Evolutionary conservation across 2,329 filamentous ascomycete genomes (phyloP).

Genomic region (Herpotrichia juniperi): DNA sequence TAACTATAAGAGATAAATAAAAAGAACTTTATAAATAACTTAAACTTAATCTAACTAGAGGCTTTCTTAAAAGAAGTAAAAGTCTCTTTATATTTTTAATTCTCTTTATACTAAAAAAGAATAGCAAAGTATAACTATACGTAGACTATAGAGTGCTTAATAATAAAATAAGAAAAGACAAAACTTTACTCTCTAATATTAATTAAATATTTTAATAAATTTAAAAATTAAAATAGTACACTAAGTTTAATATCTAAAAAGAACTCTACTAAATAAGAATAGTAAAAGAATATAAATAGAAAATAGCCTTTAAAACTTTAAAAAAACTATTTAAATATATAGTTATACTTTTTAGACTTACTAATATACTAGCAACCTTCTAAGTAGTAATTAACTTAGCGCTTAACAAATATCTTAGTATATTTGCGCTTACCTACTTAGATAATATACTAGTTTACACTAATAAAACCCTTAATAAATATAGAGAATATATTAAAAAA

Average conservation of each 20-base stretch:
- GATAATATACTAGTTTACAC: not conserved
- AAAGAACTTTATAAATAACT: no score
- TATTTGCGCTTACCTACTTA: not conserved
- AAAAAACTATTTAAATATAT: conserved; percentile 1
- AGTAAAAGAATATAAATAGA: conserved; percentile 2
- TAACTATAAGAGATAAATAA: no score
- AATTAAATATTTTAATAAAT: not conserved
- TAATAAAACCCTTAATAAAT: not conserved
- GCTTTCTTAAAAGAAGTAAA: no score
- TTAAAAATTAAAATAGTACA: not conserved
- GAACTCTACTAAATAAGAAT: conserved; percentile 1
- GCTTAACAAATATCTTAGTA: not conserved
- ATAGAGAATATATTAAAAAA: not conserved
- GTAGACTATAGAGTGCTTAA: not conserved
- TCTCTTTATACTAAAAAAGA: not conserved
- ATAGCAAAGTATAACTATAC: not conserved
- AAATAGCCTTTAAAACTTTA: conserved; percentile 1
- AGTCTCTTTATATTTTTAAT: no score
- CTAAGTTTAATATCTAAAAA: conserved; percentile 1
- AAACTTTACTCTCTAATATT: not conserved
- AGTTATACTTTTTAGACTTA: conserved; percentile 3
- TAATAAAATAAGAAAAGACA: not conserved
- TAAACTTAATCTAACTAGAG: no score
- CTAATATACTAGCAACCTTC: not conserved
- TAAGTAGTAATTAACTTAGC: conserved; percentile 2